Base-by-base conservation (phyloP, 495 filamentous ascomycete genomes). In the Aspergillus indologenus region DNA sequence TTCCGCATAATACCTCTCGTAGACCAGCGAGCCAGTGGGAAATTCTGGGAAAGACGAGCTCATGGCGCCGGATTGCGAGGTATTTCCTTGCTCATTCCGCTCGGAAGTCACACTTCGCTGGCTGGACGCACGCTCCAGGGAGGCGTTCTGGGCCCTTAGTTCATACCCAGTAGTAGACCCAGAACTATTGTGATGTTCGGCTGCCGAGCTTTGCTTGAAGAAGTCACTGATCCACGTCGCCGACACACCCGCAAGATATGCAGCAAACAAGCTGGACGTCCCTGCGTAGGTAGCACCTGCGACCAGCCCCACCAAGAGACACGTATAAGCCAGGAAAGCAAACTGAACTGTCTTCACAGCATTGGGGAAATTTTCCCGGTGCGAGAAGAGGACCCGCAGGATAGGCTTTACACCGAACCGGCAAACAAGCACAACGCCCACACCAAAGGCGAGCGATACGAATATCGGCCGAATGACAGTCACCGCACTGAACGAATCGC, bases 251-350 rank as follows among this genome's bases (percentile, higher is more conserved):
- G 87, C 84, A 21, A 89, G 74, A 62, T 88, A 91, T 3, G 88
- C 82, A 17, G 87, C 85, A 62, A 91, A 88, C 3, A 91, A 72
- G 58, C 81, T 81, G 4, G 87, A 90, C 1, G 87, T 85, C 0
- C 86, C 87, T 5, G 86, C 84, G 70, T 82, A 87, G 9, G 73
- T 79, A 0, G 85, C 78, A 0, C 71, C 81, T n/a, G 78, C 78
- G 4, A 89, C 76, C n/a, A 84, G 63, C 0, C 67, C 77, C 17
- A 88, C 54, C 5, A 90, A 67, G 19, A 85, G 44, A 15, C 50
- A 44, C 0, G 77, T 83, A 61, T 80, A 69, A 42, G 65, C 42
- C 31, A 79, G 12, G 53, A 81, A 68, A 11, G 71, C 68, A 60
- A 74, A 69, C 53, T 77, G 63, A 22, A 54, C 34, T 9, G 58